Conservation (phyloP, 345 rosid genomes). For the Bruguiera gymnorhiza region DNA sequence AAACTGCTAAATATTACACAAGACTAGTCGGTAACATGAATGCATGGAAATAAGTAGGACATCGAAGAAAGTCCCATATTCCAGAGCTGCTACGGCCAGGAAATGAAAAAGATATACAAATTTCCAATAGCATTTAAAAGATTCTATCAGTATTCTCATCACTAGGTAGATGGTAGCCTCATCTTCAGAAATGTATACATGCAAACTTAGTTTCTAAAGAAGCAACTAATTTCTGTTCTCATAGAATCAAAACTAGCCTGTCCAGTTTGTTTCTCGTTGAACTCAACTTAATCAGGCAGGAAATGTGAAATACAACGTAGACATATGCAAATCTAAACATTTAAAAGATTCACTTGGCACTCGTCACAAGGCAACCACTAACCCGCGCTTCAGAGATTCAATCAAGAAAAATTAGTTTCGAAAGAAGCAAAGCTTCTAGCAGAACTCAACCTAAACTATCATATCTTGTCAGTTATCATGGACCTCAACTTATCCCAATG, state of each 20-base stretch:
- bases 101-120: not conserved
- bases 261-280: too few species aligned
- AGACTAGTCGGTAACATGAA: not conserved
- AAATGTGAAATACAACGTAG: not conserved
- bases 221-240: too few species aligned
- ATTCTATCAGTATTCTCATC: not conserved
- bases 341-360: too few species aligned
- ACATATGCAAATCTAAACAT: not conserved
- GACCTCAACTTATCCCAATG: not conserved
- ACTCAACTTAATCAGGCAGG: not conserved
- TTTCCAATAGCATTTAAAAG: not conserved
- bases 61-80: conserved; percentile 1
- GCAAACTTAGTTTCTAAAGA: too few species aligned
- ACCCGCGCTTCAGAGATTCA: too few species aligned
- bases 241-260: too few species aligned
- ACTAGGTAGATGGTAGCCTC: too few species aligned
- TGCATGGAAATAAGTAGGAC: conserved; percentile 1
- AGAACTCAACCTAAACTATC: too few species aligned
- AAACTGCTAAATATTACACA: not conserved
- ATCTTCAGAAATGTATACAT: too few species aligned
- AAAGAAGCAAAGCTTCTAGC: too few species aligned
- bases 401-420: too few species aligned
- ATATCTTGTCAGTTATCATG: not conserved
- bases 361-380: too few species aligned
- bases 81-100: not conserved